Evolutionary conservation across 176 grass and related monocot genomes (phyloP).

Genomic region (Bonia amplexicaulis): DNA sequence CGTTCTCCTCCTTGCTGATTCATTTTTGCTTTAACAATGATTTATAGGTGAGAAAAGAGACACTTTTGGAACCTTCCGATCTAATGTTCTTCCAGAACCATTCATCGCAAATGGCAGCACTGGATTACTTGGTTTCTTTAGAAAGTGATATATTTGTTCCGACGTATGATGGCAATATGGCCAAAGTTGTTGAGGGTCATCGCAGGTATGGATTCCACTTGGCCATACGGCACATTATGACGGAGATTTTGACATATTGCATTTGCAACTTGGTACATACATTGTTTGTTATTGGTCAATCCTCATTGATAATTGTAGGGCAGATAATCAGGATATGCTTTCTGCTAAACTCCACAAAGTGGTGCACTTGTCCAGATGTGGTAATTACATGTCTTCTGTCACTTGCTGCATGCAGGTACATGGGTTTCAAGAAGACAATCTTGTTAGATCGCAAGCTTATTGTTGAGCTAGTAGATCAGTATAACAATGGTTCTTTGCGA

Average conservation of each 20-base stretch:
- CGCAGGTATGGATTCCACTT: not conserved
- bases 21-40: not conserved
- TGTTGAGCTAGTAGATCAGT: slow-evolving; percentile 65
- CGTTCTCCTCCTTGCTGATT: not conserved
- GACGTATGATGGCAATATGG: slow-evolving; percentile 97
- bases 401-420: not conserved
- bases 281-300: not conserved
- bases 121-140: slow-evolving; percentile 95
- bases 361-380: not conserved
- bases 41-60: slow-evolving; percentile 86
- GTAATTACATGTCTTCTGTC: not conserved
- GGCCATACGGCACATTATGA: not conserved
- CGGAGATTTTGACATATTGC: not conserved
- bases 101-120: slow-evolving; percentile 94
- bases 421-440: slow-evolving; percentile 77
- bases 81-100: slow-evolving; percentile 93
- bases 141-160: slow-evolving; percentile 94
- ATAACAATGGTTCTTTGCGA: slow-evolving; percentile 60
- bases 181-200: slow-evolving; percentile 23
- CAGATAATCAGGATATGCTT: not conserved
- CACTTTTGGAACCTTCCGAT: slow-evolving; percentile 64
- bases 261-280: not conserved
- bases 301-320: not conserved
- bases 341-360: not conserved
- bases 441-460: slow-evolving; percentile 73